These are phyloP conservation scores for Favolaschia claudopus DNA, from an alignment of 768 basidiomycete genomes.

Conservation along the genomic window DNA sequence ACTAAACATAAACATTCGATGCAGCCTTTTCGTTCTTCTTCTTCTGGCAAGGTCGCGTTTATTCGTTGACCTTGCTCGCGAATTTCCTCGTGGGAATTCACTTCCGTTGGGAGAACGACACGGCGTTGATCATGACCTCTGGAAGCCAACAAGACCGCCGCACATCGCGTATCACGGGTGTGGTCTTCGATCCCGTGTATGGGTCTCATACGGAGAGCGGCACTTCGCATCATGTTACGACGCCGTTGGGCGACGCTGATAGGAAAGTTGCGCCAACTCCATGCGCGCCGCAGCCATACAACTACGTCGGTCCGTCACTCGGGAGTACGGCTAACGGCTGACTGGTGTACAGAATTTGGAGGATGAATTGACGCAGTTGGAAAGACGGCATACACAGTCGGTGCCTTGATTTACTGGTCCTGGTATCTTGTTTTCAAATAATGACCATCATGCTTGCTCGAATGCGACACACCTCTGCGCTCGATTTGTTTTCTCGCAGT, in stretches of 20 bases:
- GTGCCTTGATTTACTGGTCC: too few relatives aligned
- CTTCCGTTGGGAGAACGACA: neutral
- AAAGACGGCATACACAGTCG: neutral
- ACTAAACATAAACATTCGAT: neutral
- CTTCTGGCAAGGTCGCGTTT: conserved; percentile 9
- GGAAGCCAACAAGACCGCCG: neutral
- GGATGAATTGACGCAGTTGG: neutral
- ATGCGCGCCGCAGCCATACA: too few relatives aligned
- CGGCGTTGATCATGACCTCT: neutral
- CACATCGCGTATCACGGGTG: neutral
- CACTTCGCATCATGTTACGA: too few relatives aligned
- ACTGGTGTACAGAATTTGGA: neutral
- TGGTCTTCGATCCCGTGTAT: neutral
- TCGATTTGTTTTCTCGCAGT: too few relatives aligned
- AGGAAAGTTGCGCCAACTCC: too few relatives aligned
- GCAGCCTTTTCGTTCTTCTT: conserved; percentile 1
- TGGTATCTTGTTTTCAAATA: too few relatives aligned
- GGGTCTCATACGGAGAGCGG: conserved; percentile 1
- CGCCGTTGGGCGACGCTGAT: too few relatives aligned
- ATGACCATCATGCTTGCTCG: too few relatives aligned
- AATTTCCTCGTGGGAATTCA: conserved; percentile 13
- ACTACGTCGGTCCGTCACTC: too few relatives aligned
- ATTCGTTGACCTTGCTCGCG: neutral
- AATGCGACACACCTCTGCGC: too few relatives aligned
- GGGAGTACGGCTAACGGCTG: too few relatives aligned